Base-by-base conservation (phyloP, 164 flowering plant genomes). In the Annona squamosa region DNA sequence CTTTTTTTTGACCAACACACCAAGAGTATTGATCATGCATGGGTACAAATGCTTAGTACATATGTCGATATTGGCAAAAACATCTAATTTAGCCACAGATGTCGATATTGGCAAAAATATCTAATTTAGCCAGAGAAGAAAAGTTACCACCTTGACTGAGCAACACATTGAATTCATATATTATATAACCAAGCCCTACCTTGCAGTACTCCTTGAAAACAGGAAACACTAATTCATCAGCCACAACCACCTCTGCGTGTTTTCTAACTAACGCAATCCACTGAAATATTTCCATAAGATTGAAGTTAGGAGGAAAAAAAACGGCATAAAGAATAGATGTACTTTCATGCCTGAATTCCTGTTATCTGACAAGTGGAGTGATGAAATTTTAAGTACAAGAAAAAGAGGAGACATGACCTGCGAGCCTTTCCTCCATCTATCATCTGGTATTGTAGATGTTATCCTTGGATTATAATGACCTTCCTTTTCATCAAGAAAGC, bases 381-480 rank as follows among this genome's bases (percentile, higher is more conserved):
- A 26, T 68, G 69, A 18, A 47, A 68, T 52, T 16, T 9, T 56
- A 47, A 47, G 4, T 17, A 10, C 46, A 48, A 46, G 1, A 7
- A 16, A 44, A 46, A 46, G 19, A 57, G 17, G 1, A 10, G 16
- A 46, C 17, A 43, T 2, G 42, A 63, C 98, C 98, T 94, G 98
- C 69, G 98, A 94, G 52, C 98, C 98, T 86, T 94, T 94, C 75
- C 95, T 85, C 98, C 98, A 94, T 82, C 82, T 88, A 12, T 71
- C 76, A 81, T 81, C 81, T 44, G 93, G 90, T 85, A 94, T 92
- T 41, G 74, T 46, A 75, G 88, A 90, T 67, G 95, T 83, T 97
- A 94, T 94, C 80, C 85, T 91, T 72, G 89, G 89, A 75, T 87
- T 81, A 86, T 94, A 92, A 63, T 95, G 93, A 1, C 63, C 83